Percentiles rank a stretch among this genome's conserved stretches.
Evolutionary conservation across 2,329 filamentous ascomycete genomes (phyloP).

Genomic region (Domatiomyces globalis): DNA sequence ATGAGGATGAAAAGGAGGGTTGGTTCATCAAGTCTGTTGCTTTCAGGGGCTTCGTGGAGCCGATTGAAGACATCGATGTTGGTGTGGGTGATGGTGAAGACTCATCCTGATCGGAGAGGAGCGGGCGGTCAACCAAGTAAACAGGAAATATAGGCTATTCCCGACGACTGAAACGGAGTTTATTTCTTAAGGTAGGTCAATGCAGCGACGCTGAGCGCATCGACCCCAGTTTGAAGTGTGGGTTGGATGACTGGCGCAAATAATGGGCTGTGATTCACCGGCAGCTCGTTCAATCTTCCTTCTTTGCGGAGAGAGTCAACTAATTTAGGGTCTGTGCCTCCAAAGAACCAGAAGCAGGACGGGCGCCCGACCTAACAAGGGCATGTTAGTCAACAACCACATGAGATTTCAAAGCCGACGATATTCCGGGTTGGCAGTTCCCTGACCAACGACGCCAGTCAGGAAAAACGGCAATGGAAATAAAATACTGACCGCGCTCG

Average conservation of each 20-base stretch:
- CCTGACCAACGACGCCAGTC: too few species aligned
- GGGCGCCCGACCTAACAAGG: slow-evolving; percentile 28
- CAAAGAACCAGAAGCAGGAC: slow-evolving; percentile 42
- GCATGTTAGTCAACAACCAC: too few species aligned
- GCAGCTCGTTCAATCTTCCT: slow-evolving; percentile 35
- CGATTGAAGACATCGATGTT: slow-evolving; percentile 12
- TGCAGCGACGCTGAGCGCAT: slow-evolving; percentile 38
- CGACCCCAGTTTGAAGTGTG: slow-evolving; percentile 39
- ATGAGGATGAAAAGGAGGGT: background rate
- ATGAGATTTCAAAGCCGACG: too few species aligned
- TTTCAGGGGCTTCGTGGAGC: slow-evolving; percentile 17
- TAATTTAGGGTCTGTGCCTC: slow-evolving; percentile 24
- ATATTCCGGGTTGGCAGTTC: too few species aligned
- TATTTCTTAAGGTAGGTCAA: slow-evolving; percentile 32
- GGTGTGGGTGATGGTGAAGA: too few species aligned
- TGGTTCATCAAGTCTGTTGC: slow-evolving; percentile 10
- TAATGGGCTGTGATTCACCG: slow-evolving; percentile 45
- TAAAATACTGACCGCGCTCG: slow-evolving; percentile 6
- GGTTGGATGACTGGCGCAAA: slow-evolving; percentile 48
- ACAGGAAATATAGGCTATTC: background rate
- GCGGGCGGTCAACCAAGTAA: too few species aligned
- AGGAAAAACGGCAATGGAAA: slow-evolving; percentile 17
- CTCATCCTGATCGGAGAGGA: too few species aligned
- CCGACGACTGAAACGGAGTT: too few species aligned
- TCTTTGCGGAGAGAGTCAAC: slow-evolving; percentile 38